phyloP scores from a whole-genome alignment of 2,329 filamentous ascomycete genomes.

The Colletotrichum higginsianum region DNA sequence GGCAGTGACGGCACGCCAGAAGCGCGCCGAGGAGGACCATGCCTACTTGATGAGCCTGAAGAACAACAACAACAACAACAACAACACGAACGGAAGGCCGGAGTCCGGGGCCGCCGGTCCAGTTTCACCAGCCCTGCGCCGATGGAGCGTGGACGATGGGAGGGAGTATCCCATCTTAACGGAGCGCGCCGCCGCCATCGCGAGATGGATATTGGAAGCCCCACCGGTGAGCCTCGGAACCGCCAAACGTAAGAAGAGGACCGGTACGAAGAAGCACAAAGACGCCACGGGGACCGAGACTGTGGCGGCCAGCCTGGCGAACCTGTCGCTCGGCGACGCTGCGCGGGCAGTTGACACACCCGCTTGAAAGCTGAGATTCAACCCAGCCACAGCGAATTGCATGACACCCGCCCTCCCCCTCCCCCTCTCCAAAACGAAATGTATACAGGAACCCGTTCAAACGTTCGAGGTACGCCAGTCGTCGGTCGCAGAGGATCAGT shows the following conservation, averaged over 20 bases:
- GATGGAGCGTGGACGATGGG: slow-evolving; percentile 76
- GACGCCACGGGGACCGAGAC: background rate
- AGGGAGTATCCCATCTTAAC: slow-evolving; percentile 80
- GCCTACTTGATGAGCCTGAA: slow-evolving; percentile 23
- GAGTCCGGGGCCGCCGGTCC: slow-evolving; percentile 18
- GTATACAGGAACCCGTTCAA: background rate
- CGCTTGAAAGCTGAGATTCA: slow-evolving; percentile 2
- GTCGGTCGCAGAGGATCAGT: background rate
- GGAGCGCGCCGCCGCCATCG: slow-evolving; percentile 77
- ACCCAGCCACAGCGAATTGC: background rate
- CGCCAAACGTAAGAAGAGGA: slow-evolving; percentile 56
- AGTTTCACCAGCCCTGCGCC: slow-evolving; percentile 55
- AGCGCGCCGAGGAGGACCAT: slow-evolving; percentile 69
- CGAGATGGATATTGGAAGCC: slow-evolving; percentile 77
- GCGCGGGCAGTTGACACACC: slow-evolving; percentile 18
- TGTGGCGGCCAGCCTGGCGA: background rate
- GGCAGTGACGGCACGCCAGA: slow-evolving; percentile 73
- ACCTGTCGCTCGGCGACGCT: slow-evolving; percentile 10
- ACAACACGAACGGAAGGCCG: slow-evolving; percentile 44
- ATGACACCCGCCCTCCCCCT: background rate
- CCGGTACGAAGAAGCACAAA: slow-evolving; percentile 19
- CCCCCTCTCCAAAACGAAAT: background rate
- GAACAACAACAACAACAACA: slow-evolving; percentile 39
- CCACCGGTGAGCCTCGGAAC: slow-evolving; percentile 57
- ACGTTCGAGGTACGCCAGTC: background rate